Conservation (phyloP, 1,284 basidiomycete species). For the Acaromyces ingoldii region DNA sequence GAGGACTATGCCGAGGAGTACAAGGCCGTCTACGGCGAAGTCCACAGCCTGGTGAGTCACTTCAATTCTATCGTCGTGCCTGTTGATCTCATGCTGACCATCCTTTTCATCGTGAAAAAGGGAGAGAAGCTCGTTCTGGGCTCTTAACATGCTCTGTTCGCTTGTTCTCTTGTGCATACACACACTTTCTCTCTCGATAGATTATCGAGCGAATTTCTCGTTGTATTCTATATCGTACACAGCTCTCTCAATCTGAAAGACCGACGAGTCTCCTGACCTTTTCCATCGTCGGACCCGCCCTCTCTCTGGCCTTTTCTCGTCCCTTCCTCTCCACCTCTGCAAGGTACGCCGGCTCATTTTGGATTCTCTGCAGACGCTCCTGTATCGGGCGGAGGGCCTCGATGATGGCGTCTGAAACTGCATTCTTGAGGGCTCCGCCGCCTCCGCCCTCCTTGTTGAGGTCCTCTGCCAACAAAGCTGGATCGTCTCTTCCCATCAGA, state of each 20-base stretch:
- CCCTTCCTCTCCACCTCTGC: constrained; percentile 64
- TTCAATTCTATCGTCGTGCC: too few species aligned
- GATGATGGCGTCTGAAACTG: constrained; percentile 69
- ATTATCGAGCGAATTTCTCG: neutral
- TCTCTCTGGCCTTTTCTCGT: constrained; percentile 61
- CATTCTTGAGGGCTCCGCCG: constrained; percentile 67
- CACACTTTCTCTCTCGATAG: neutral
- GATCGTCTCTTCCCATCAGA: constrained; percentile 54
- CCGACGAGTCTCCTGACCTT: constrained; percentile 68
- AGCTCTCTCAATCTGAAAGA: neutral
- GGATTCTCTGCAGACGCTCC: constrained; percentile 64
- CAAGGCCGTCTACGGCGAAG: constrained; percentile 66
- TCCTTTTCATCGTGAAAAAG: too few species aligned
- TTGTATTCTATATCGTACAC: neutral
- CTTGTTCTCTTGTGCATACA: constrained; percentile 2
- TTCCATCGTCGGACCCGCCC: constrained; percentile 63
- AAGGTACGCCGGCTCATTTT: constrained; percentile 63
- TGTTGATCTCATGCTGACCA: too few species aligned
- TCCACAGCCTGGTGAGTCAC: neutral
- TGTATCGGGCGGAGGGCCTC: constrained; percentile 67
- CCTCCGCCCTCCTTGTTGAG: constrained; percentile 60
- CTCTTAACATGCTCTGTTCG: neutral
- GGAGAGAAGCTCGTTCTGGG: constrained; percentile 9
- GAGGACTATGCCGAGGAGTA: constrained; percentile 79
- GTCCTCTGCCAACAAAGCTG: constrained; percentile 57